Evolutionary conservation across 768 basidiomycete genomes (phyloP).

Genomic region (Mycena vulgaris): DNA sequence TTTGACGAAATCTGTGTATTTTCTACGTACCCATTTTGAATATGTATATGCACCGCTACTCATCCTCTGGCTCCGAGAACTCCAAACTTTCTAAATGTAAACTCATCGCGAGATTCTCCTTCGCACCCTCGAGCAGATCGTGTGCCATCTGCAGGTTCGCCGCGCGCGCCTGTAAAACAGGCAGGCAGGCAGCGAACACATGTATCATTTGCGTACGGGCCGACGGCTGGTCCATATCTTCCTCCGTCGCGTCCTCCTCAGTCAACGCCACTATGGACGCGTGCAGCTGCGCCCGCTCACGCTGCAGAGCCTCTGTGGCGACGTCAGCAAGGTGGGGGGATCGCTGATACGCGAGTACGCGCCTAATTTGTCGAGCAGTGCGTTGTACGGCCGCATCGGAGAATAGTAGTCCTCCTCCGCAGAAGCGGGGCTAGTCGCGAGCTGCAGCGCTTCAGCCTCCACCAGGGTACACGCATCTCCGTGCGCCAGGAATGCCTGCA

Average conservation of each 20-base stretch:
- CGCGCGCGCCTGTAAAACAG: constrained; percentile 62
- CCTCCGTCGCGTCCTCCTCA: constrained; percentile 10
- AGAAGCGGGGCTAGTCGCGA: constrained; percentile 50
- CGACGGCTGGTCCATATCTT: constrained; percentile 33
- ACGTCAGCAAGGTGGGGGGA: neutral
- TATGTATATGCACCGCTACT: constrained; percentile 11
- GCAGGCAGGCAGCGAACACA: constrained; percentile 63
- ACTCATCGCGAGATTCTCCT: constrained; percentile 64
- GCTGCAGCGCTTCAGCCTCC: constrained; percentile 60
- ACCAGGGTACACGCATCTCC: constrained; percentile 59
- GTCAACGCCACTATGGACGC: constrained; percentile 46
- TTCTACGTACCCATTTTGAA: neutral
- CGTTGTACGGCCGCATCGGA: constrained; percentile 58
- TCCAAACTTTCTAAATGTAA: constrained; percentile 63
- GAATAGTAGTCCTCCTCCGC: constrained; percentile 52
- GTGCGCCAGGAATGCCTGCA: constrained; percentile 63
- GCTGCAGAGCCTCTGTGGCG: constrained; percentile 40
- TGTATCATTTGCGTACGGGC: constrained; percentile 58
- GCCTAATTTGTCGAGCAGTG: constrained; percentile 62
- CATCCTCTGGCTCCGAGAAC: constrained; percentile 26
- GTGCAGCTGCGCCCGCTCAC: constrained; percentile 43
- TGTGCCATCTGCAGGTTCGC: constrained; percentile 65
- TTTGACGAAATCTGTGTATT: neutral
- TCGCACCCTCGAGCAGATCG: constrained; percentile 64
- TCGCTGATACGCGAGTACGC: constrained; percentile 23